Evolutionary conservation across 352 stramenopile species (phyloP).

Genomic region (Phytophthora tentaculata): DNA sequence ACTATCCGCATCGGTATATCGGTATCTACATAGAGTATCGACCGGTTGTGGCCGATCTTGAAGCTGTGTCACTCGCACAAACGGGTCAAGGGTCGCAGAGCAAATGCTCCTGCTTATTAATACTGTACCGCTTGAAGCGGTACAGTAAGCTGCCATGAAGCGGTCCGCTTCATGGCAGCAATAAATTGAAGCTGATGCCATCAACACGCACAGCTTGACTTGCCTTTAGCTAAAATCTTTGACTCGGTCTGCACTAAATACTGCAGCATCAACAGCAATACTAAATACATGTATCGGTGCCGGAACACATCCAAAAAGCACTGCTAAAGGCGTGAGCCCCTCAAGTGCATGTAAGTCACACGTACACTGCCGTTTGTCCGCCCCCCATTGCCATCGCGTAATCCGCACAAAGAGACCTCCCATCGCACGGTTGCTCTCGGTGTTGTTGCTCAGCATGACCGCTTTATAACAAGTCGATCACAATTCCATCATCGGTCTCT

Average conservation of each 20-base stretch:
- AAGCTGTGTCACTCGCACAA: slow-evolving; percentile 19
- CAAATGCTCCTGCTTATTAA: background rate
- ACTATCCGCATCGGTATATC: slow-evolving; percentile 23
- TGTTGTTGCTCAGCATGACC: slow-evolving; percentile 14
- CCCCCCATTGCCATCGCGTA: slow-evolving; percentile 8
- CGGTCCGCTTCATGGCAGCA: slow-evolving; percentile 3
- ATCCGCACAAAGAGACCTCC: slow-evolving; percentile 5
- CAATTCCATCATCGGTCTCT: slow-evolving; percentile 28
- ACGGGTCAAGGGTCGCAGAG: background rate
- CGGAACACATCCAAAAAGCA: slow-evolving; percentile 16
- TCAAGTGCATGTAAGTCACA: slow-evolving; percentile 13
- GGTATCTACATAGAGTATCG: slow-evolving; percentile 3
- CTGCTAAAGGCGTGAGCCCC: slow-evolving; percentile 30
- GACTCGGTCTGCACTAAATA: slow-evolving; percentile 30
- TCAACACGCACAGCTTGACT: slow-evolving; percentile 9
- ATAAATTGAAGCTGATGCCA: background rate
- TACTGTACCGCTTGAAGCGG: background rate
- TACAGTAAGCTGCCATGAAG: no score
- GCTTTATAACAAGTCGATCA: slow-evolving; percentile 10
- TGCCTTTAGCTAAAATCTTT: slow-evolving; percentile 1
- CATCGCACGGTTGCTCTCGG: slow-evolving; percentile 11
- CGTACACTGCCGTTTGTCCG: slow-evolving; percentile 13
- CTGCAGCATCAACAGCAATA: background rate
- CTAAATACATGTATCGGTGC: slow-evolving; percentile 6
- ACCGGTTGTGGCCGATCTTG: slow-evolving; percentile 20